Conservation (phyloP, 2,329 filamentous ascomycete genomes). For the Calonectria naviculata region DNA sequence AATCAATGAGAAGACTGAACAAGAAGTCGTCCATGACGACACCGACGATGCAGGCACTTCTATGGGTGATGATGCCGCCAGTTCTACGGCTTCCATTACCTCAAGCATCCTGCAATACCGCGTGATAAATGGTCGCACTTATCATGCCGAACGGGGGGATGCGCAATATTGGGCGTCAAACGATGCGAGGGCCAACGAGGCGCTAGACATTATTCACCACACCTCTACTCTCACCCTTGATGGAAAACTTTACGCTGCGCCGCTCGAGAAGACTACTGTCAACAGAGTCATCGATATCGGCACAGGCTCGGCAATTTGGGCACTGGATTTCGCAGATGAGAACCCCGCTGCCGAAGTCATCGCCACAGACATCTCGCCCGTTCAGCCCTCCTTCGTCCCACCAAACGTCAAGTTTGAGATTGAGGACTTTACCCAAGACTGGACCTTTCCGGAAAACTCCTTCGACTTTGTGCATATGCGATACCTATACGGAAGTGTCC, state of each 20-base stretch:
- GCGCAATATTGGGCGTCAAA: not conserved
- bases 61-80: not conserved
- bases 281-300: not conserved
- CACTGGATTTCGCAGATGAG: not conserved
- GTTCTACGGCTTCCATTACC: not conserved
- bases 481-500: constrained; percentile 64
- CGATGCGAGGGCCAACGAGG: not conserved
- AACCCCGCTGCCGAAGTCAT: not conserved
- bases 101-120: not conserved
- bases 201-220: not conserved
- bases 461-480: constrained; percentile 72
- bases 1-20: not conserved
- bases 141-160: not conserved
- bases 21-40: not conserved
- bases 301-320: not conserved
- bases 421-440: constrained; percentile 43
- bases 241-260: not conserved
- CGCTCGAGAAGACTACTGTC: not conserved
- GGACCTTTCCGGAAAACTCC: constrained; percentile 41
- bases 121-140: not conserved
- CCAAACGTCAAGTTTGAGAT: constrained; percentile 13
- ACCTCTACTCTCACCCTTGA: not conserved
- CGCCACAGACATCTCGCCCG: not conserved
- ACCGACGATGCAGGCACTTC: not conserved
- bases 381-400: not conserved